phyloP scores from a whole-genome alignment of 2,329 filamentous ascomycete genomes.

The Aspergillus sergii region DNA sequence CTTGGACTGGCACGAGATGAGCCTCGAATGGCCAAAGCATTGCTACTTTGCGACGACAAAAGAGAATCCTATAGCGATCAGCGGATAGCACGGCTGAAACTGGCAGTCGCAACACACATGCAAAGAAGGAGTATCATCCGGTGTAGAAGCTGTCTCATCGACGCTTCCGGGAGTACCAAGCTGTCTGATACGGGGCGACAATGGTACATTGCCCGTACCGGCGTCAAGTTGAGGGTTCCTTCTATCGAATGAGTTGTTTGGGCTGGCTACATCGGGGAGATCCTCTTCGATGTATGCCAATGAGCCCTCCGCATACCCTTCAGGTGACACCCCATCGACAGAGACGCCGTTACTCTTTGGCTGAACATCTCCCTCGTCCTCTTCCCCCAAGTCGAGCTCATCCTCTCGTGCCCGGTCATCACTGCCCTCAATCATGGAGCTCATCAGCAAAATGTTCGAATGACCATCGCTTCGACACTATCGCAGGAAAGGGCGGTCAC shows the following conservation, averaged over 20 bases:
- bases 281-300: conserved; percentile 28
- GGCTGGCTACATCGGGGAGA: conserved; percentile 28
- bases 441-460: conserved; percentile 62
- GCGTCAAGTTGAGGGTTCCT: conserved; percentile 17
- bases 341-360: conserved; percentile 31
- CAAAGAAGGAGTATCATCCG: conserved; percentile 82
- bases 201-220: conserved; percentile 25
- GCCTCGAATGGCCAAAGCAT: conserved; percentile 68
- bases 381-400: conserved; percentile 49
- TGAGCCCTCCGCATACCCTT: conserved; percentile 21
- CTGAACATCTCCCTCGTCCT: conserved; percentile 38
- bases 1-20: conserved; percentile 73
- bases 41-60: conserved; percentile 69
- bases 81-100: conserved; percentile 57
- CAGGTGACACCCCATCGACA: conserved; percentile 22
- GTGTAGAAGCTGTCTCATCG: conserved; percentile 72
- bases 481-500: conserved; percentile 11
- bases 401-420: conserved; percentile 63
- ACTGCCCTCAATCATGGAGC: conserved; percentile 66
- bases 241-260: conserved; percentile 27
- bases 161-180: conserved; percentile 42
- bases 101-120: conserved; percentile 61
- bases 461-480: conserved; percentile 54
- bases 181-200: conserved; percentile 25
- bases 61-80: conserved; percentile 52